These are phyloP conservation scores for Musa itinerans DNA, from an alignment of 176 grass and related monocot genomes.

Conservation along the genomic window DNA sequence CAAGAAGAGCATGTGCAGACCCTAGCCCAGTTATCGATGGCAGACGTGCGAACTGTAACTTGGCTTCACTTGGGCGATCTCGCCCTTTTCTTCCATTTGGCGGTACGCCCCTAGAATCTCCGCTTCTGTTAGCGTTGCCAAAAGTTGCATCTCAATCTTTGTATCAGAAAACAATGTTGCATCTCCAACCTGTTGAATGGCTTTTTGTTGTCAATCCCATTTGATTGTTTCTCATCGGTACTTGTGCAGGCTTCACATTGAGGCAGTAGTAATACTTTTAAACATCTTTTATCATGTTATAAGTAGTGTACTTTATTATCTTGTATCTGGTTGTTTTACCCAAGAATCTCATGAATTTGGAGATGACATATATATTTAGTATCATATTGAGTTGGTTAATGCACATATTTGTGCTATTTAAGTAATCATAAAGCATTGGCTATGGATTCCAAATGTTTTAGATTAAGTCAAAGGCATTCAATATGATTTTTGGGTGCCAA, in stretches of 20 bases:
- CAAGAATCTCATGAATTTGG: too few relatives aligned
- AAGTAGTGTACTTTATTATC: too few relatives aligned
- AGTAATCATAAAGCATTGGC: background rate
- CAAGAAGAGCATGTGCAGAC: constrained; percentile 71
- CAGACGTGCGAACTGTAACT: constrained; percentile 83
- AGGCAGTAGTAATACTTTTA: too few relatives aligned
- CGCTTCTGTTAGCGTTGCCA: background rate
- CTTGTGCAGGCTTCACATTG: background rate
- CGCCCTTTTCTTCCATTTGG: constrained; percentile 35
- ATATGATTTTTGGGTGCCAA: too few relatives aligned
- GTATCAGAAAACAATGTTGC: background rate
- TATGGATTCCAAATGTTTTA: too few relatives aligned
- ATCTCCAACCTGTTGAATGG: background rate
- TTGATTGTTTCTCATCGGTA: background rate
- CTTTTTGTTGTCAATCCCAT: background rate
- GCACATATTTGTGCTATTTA: background rate
- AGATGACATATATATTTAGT: background rate
- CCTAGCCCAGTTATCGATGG: constrained; percentile 72
- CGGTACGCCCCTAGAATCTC: constrained; percentile 7
- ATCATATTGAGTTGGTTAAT: background rate
- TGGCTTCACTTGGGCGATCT: constrained; percentile 82
- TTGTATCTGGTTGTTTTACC: too few relatives aligned
- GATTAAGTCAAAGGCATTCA: too few relatives aligned
- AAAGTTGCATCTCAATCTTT: background rate
- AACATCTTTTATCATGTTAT: too few relatives aligned